phyloP scores from a whole-genome alignment of 2,329 filamentous ascomycete genomes.

The Neopestalotiopsis clavispora region DNA sequence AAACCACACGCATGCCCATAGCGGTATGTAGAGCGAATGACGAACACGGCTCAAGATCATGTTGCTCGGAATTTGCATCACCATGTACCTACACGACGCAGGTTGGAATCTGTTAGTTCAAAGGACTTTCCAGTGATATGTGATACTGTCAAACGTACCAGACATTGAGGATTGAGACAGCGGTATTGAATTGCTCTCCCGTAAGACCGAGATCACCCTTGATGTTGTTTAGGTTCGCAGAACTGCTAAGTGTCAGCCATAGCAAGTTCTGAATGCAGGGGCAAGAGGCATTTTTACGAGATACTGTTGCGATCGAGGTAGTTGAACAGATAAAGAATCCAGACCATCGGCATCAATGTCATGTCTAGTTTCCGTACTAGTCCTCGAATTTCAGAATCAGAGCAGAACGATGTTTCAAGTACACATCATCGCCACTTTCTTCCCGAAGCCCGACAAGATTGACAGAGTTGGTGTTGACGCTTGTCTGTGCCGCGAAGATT shows the following conservation, averaged over 20 bases:
- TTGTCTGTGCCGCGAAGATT: too few species aligned
- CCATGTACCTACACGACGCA: neutral
- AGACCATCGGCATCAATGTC: neutral
- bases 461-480: too few species aligned
- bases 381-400: too few species aligned
- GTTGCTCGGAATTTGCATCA: neutral
- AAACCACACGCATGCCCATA: neutral
- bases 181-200: neutral
- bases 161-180: neutral
- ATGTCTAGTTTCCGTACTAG: neutral
- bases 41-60: neutral
- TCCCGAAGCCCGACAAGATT: too few species aligned
- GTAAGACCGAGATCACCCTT: neutral
- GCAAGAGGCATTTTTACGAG: neutral
- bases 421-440: too few species aligned
- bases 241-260: neutral
- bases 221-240: neutral
- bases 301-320: neutral
- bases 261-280: neutral
- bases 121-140: neutral
- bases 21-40: neutral
- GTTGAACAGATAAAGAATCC: neutral
- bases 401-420: too few species aligned
- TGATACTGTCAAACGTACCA: neutral
- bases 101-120: neutral